phyloP scores from a whole-genome alignment of 257 asterid species.

The Cruciata laevipes region DNA sequence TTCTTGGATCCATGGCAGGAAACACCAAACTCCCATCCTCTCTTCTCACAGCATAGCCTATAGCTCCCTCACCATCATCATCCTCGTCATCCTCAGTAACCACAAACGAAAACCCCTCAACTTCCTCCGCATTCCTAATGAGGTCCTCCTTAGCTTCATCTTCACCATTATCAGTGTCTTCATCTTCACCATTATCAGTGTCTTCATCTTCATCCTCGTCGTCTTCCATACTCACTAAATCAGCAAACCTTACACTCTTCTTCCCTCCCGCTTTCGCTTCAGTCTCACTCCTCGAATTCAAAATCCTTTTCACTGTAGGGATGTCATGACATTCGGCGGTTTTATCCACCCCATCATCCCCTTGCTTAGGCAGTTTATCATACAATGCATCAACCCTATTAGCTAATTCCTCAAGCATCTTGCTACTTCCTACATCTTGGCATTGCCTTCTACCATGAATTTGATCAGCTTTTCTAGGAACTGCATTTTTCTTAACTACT shows the following conservation, averaged over 20 bases:
- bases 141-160: conserved; percentile 10
- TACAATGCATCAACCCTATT: conserved; percentile 39
- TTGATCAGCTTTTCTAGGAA: conserved; percentile 24
- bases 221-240: conserved; percentile 36
- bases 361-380: conserved; percentile 17
- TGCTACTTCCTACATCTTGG: conserved; percentile 25
- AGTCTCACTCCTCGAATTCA: conserved; percentile 18
- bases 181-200: no score
- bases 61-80: conserved; percentile 30
- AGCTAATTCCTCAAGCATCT: conserved; percentile 32
- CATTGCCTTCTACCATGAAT: conserved; percentile 13
- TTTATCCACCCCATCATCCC: conserved; percentile 40
- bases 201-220: not conserved
- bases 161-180: conserved; percentile 21
- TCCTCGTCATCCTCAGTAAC: conserved; percentile 34
- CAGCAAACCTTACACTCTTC: conserved; percentile 63
- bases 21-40: conserved; percentile 23
- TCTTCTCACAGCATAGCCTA: conserved; percentile 13
- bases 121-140: conserved; percentile 37
- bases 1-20: conserved; percentile 53
- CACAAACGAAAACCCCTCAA: conserved; percentile 28
- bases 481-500: conserved; percentile 27
- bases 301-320: conserved; percentile 19
- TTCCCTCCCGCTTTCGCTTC: conserved; percentile 42
- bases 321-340: conserved; percentile 19